Evolutionary conservation across 176 grass and related monocot genomes (phyloP).

Genomic region (Triticum timopheevii): DNA sequence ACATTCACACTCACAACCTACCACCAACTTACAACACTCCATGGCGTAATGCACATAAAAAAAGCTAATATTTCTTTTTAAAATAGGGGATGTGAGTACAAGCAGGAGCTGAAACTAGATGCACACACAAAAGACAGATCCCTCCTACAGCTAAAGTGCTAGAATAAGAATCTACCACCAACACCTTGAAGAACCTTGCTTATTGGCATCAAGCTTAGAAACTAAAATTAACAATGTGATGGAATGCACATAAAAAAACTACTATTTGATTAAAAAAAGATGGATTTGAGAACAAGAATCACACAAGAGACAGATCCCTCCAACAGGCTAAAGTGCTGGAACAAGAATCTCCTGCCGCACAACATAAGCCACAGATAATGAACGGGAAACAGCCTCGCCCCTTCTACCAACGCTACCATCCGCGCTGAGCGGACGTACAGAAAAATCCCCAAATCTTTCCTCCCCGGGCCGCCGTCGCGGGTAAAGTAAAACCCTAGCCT

Average conservation of each 20-base stretch:
- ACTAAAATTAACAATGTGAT: too few species aligned
- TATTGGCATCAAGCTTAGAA: too few species aligned
- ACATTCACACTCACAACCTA: background rate
- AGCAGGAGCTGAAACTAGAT: background rate
- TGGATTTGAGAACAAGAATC: background rate
- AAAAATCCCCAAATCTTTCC: background rate
- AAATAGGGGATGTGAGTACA: background rate
- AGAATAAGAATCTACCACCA: background rate
- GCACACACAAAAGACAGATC: background rate
- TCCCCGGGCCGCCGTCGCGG: background rate
- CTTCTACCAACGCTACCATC: background rate
- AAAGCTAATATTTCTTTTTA: background rate
- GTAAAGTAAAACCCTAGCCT: conserved; percentile 28
- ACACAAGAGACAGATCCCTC: background rate
- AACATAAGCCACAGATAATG: background rate
- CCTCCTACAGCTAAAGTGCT: background rate
- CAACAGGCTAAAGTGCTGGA: conserved; percentile 7
- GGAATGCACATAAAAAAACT: background rate
- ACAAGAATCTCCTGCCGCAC: background rate
- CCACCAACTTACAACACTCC: background rate
- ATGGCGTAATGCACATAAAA: background rate
- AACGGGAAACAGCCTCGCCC: background rate
- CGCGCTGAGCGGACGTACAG: background rate
- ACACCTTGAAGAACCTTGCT: too few species aligned
- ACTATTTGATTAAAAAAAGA: background rate